A percentile compares a stretch with the other conserved stretches of the same genome.
Conservation (phyloP, 495 filamentous ascomycete genomes). For the Aspergillus coremiiformis region DNA sequence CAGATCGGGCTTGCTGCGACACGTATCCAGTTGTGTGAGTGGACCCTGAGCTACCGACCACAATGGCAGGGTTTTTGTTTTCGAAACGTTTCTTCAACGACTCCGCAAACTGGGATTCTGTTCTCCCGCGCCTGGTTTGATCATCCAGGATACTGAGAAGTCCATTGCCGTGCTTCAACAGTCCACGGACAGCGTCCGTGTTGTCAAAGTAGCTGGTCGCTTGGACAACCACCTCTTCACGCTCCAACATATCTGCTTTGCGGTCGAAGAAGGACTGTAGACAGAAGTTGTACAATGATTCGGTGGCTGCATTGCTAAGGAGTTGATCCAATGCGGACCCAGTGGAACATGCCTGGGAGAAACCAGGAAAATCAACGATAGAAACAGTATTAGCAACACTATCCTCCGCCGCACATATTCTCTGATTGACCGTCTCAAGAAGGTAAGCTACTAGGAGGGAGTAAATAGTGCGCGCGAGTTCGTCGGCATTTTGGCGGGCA, state of each 20-base stretch:
- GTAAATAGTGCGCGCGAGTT: slow-evolving; percentile 87
- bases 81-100: slow-evolving; percentile 88
- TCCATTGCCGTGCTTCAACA: slow-evolving; percentile 88
- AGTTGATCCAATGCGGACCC: slow-evolving; percentile 85
- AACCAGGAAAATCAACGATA: slow-evolving; percentile 93
- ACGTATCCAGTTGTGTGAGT: slow-evolving; percentile 73
- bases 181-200: slow-evolving; percentile 79
- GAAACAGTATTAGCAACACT: slow-evolving; percentile 87
- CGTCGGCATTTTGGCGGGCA: slow-evolving; percentile 85
- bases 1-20: slow-evolving; percentile 65
- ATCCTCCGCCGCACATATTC: slow-evolving; percentile 80
- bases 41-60: slow-evolving; percentile 58
- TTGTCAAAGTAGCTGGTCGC: slow-evolving; percentile 97
- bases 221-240: slow-evolving; percentile 81
- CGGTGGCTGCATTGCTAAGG: slow-evolving; percentile 86
- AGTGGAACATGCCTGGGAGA: slow-evolving; percentile 73
- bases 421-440: slow-evolving; percentile 86
- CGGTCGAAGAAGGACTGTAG: slow-evolving; percentile 93
- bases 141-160: slow-evolving; percentile 91
- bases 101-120: slow-evolving; percentile 82
- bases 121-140: slow-evolving; percentile 80
- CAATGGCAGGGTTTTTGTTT: slow-evolving; percentile 84
- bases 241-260: slow-evolving; percentile 83
- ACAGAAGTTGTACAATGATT: slow-evolving; percentile 86
- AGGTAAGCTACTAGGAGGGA: slow-evolving; percentile 92